A percentile compares a stretch with the other conserved stretches of the same genome.
These are phyloP conservation scores for Cystobasidiopsis lactophilus DNA, from an alignment of 768 basidiomycete species.

Conservation along the genomic window DNA sequence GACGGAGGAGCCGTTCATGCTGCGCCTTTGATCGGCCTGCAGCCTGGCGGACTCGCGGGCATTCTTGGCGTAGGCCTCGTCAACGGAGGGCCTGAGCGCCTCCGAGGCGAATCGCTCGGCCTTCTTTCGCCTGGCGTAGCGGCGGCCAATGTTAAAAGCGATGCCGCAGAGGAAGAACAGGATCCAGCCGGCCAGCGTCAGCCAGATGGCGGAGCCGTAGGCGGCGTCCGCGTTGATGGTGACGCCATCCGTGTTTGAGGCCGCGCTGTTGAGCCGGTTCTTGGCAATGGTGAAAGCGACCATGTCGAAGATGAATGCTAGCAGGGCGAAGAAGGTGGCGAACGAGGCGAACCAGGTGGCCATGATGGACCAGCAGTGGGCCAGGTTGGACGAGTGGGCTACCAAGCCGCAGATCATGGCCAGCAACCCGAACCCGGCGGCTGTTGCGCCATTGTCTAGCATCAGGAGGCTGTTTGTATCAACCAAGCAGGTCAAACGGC, in stretches of 20 bases:
- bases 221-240: slow-evolving; percentile 43
- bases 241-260: slow-evolving; percentile 16
- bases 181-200: slow-evolving; percentile 66
- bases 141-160: slow-evolving; percentile 68
- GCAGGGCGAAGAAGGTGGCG: slow-evolving; percentile 50
- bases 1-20: not conserved
- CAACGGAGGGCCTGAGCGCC: slow-evolving; percentile 3
- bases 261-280: slow-evolving; percentile 44
- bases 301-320: slow-evolving; percentile 84
- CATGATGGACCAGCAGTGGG: slow-evolving; percentile 26
- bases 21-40: not conserved
- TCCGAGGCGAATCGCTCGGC: not conserved
- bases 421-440: slow-evolving; percentile 46
- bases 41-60: slow-evolving; percentile 4
- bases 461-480: not conserved
- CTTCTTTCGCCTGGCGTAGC: slow-evolving; percentile 36
- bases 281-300: slow-evolving; percentile 76
- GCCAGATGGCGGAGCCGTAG: slow-evolving; percentile 77
- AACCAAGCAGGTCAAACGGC: not conserved
- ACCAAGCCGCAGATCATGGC: slow-evolving; percentile 64
- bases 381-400: slow-evolving; percentile 64
- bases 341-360: slow-evolving; percentile 32
- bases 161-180: slow-evolving; percentile 77
- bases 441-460: slow-evolving; percentile 1
- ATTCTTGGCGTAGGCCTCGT: slow-evolving; percentile 2